These are phyloP conservation scores for Biscogniauxia marginata DNA, from an alignment of 2,329 filamentous ascomycete genomes.

Conservation along the genomic window DNA sequence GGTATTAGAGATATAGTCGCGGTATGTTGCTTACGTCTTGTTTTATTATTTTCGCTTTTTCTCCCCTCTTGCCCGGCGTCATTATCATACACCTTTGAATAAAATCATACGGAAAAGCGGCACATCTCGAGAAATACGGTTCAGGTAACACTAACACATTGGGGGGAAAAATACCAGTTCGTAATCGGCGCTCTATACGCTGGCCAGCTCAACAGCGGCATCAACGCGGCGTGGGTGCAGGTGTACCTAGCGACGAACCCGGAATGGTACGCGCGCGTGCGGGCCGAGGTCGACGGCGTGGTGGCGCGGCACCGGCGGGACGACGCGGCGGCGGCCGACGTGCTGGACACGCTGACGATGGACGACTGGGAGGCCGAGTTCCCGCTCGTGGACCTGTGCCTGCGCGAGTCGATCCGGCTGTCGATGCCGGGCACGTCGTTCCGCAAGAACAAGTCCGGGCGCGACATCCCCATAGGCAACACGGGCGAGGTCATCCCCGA, in stretches of 20 bases:
- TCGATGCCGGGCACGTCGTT: conserved; percentile 47
- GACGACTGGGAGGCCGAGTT: conserved; percentile 58
- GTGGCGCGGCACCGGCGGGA: conserved; percentile 41
- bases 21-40: conserved; percentile 28
- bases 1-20: conserved; percentile 41
- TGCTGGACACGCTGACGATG: conserved; percentile 44
- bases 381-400: conserved; percentile 48
- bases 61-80: not conserved
- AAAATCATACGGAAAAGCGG: too few relatives aligned
- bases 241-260: conserved; percentile 46
- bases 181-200: conserved; percentile 54
- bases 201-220: conserved; percentile 55
- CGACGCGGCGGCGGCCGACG: conserved; percentile 33
- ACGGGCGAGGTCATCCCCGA: conserved; percentile 49
- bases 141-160: too few relatives aligned
- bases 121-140: too few relatives aligned
- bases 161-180: too few relatives aligned
- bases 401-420: conserved; percentile 54
- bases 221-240: conserved; percentile 54
- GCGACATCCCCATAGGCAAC: conserved; percentile 42
- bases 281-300: conserved; percentile 45
- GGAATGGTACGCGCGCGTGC: conserved; percentile 45
- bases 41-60: not conserved
- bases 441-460: conserved; percentile 49
- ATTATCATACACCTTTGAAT: too few relatives aligned